phyloP scores from a whole-genome alignment of 1,139 yeast species.

The Pichia sp. region DNA sequence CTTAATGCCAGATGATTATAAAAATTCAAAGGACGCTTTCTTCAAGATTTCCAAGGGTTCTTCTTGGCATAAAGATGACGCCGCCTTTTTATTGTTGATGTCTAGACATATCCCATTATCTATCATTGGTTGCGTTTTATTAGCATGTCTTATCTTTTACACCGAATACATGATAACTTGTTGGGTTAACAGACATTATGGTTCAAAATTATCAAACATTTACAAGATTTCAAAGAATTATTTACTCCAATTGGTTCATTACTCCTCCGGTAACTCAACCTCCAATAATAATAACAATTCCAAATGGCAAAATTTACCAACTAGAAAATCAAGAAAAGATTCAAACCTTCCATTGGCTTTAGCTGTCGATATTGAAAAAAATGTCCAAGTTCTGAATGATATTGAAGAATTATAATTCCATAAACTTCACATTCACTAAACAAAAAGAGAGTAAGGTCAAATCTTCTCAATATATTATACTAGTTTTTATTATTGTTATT shows the following conservation, averaged over 20 bases:
- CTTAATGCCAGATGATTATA: conserved; percentile 70
- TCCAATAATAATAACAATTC: neutral
- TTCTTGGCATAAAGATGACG: conserved; percentile 89
- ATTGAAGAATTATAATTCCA: conserved; percentile 11
- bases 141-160: conserved; percentile 56
- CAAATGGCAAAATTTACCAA: conserved; percentile 31
- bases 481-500: no score
- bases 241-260: neutral
- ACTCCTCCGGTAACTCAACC: neutral
- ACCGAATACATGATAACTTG: conserved; percentile 55
- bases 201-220: conserved; percentile 7
- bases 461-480: neutral
- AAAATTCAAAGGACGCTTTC: conserved; percentile 53
- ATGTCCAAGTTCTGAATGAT: conserved; percentile 23
- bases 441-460: neutral
- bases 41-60: conserved; percentile 77
- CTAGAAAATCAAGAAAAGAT: conserved; percentile 44
- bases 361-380: conserved; percentile 39
- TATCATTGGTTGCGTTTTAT: conserved; percentile 61
- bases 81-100: conserved; percentile 66
- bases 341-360: conserved; percentile 45
- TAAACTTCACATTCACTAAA: no score
- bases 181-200: conserved; percentile 9
- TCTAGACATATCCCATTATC: conserved; percentile 71
- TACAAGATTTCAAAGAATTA: neutral